These are phyloP conservation scores for Exsudoporus floridanus DNA, from an alignment of 1,284 basidiomycete genomes.

Conservation along the genomic window DNA sequence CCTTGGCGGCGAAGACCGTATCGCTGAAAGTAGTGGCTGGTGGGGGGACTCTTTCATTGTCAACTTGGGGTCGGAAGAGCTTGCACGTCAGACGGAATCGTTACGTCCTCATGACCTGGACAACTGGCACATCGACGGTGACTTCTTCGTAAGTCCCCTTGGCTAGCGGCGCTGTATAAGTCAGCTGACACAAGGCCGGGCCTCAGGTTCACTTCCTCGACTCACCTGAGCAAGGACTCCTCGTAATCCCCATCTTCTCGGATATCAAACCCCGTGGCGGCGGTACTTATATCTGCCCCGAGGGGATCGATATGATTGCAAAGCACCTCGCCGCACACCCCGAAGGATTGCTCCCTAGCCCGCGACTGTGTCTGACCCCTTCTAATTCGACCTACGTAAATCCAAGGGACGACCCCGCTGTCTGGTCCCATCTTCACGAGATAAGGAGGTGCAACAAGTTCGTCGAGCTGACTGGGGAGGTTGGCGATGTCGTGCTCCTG, in stretches of 20 bases:
- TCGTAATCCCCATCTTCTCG: slow-evolving; percentile 8
- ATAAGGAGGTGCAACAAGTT: slow-evolving; percentile 4
- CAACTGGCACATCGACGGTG: slow-evolving; percentile 6
- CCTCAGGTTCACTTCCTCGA: slow-evolving; percentile 8
- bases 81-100: slow-evolving; percentile 2
- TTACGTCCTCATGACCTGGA: slow-evolving; percentile 6
- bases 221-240: slow-evolving; percentile 4
- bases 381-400: slow-evolving; percentile 4
- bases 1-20: slow-evolving; percentile 5
- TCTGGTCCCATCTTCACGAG: slow-evolving; percentile 6
- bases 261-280: slow-evolving; percentile 4
- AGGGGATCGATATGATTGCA: slow-evolving; percentile 2
- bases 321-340: slow-evolving; percentile 3
- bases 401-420: neutral
- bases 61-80: slow-evolving; percentile 3
- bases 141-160: slow-evolving; percentile 4
- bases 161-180: neutral
- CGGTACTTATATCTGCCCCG: slow-evolving; percentile 6
- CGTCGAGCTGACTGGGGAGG: neutral
- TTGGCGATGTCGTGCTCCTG: slow-evolving; percentile 8
- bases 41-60: slow-evolving; percentile 9
- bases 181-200: neutral
- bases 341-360: slow-evolving; percentile 4
- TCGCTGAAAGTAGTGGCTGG: slow-evolving; percentile 3
- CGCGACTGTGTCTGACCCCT: neutral